Conservation (phyloP, 2,329 filamentous ascomycete species). For the Colletotrichum chlorophyti region DNA sequence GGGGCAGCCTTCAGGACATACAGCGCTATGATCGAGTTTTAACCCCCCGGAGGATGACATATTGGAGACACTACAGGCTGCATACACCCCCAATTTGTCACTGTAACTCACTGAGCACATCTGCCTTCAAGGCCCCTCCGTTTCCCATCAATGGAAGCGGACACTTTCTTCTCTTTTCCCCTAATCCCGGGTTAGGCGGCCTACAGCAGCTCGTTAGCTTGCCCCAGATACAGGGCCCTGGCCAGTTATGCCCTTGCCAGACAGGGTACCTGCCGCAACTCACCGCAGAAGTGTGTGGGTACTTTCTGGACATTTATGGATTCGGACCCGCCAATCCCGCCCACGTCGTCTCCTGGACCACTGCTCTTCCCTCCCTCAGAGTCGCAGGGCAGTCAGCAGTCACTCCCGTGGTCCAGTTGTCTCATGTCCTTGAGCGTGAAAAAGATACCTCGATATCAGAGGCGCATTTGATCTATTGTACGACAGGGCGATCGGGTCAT, state of each 20-base stretch:
- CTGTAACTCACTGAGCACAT: too few relatives aligned
- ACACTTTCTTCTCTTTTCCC: too few relatives aligned
- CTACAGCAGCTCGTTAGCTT: conserved; percentile 16
- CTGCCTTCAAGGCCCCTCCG: too few relatives aligned
- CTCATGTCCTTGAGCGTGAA: conserved; percentile 10
- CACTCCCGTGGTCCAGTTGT: too few relatives aligned
- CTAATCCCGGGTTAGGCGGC: background rate
- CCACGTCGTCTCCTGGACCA: conserved; percentile 2
- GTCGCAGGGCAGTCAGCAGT: too few relatives aligned
- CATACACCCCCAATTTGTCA: too few relatives aligned
- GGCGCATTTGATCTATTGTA: conserved; percentile 22
- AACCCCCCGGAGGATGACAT: too few relatives aligned
- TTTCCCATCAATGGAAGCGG: too few relatives aligned
- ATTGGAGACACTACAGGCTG: too few relatives aligned
- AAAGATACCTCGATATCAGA: conserved; percentile 16
- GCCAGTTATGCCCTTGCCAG: conserved; percentile 14
- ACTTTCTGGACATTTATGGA: too few relatives aligned
- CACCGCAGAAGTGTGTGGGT: conserved; percentile 25
- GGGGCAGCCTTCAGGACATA: too few relatives aligned
- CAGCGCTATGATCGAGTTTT: too few relatives aligned
- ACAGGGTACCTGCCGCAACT: conserved; percentile 7
- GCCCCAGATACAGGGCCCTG: conserved; percentile 20
- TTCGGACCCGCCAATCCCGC: conserved; percentile 26
- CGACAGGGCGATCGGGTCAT: background rate
- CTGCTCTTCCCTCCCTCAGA: background rate